Percentiles rank a stretch among this genome's conserved stretches.
These are phyloP conservation scores for Elymus sibiricus DNA, from an alignment of 176 grass and related monocot species.

Conservation along the genomic window DNA sequence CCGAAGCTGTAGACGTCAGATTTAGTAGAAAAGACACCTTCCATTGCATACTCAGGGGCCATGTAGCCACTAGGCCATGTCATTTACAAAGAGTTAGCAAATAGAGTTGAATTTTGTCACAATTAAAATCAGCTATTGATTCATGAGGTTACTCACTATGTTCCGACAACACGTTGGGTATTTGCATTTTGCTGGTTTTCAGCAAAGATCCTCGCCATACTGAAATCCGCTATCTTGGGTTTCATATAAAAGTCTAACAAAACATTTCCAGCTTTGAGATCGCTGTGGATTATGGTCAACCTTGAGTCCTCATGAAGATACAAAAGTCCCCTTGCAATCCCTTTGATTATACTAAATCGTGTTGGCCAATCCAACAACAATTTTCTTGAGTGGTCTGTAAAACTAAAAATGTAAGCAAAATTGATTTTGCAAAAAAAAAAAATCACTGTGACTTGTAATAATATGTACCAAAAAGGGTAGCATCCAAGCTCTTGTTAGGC, in stretches of 20 bases:
- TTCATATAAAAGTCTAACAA: slow-evolving; percentile 53
- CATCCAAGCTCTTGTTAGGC: slow-evolving; percentile 32
- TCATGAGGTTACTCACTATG: slow-evolving; percentile 71
- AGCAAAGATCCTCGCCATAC: slow-evolving; percentile 57
- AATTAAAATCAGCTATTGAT: too few relatives aligned
- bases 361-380: slow-evolving; percentile 23
- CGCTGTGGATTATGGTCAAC: slow-evolving; percentile 44
- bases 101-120: too few relatives aligned
- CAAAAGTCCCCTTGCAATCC: slow-evolving; percentile 36
- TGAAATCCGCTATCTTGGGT: slow-evolving; percentile 57
- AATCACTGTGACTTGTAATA: too few relatives aligned
- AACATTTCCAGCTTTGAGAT: slow-evolving; percentile 46
- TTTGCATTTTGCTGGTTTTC: slow-evolving; percentile 31
- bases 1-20: slow-evolving; percentile 59
- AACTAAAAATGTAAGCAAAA: too few relatives aligned
- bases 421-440: too few relatives aligned
- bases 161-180: slow-evolving; percentile 43
- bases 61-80: too few relatives aligned
- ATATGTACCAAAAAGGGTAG: slow-evolving; percentile 28
- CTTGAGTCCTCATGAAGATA: slow-evolving; percentile 64
- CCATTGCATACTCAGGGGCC: slow-evolving; percentile 70
- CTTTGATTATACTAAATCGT: slow-evolving; percentile 45
- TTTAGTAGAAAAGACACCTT: slow-evolving; percentile 42
- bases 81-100: too few relatives aligned
- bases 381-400: too few relatives aligned